Base-by-base conservation (phyloP, 2,329 filamentous ascomycete genomes). In the Sclerotinia borealis region DNA sequence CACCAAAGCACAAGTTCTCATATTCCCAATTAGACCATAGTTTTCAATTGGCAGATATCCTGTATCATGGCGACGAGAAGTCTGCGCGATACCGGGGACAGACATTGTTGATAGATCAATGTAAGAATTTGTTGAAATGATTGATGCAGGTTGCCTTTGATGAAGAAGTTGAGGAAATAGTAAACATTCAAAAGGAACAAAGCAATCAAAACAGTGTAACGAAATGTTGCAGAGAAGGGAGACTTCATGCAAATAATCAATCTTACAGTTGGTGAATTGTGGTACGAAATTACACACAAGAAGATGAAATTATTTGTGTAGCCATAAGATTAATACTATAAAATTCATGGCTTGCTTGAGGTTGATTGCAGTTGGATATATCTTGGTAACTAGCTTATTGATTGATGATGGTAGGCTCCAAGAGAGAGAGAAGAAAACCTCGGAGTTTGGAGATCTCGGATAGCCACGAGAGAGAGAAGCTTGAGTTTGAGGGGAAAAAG, bases 11-110 rank as follows among this genome's bases (percentile, higher is more conserved):
- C 87, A 90, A 1, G 89, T 92, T 70, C 87, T 83, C 88, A 92
- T 91, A 72, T 92, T 91, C 29, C 89, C 89, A 70, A 92, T 90
- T 75, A 92, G 82, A 62, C 89, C 89, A 79, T 92, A 92, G 75
- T 92, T 85, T 72, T 92, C 89, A 68, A 91, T 89, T 43, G 73
- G 73, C 27, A 75, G 66, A 59, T 74, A 75, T 22, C 73, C 72
- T 7, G 68, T 72, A 6, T 60, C 59, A 48, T 64, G 59, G 27
- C 71, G 66, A 31, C 69, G 64, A 43, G 50, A 60, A 17, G 13
- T 36, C 25, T 63, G 61, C 10, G 61, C 47, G 25, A 43, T 27
- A 17, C 59, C 27, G 19, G 45, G 59, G 22, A 45, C 49, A 15
- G 31, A 31, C 45, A 51, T 54, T 25, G 49, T 54, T 54, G 34